A percentile compares a stretch with the other conserved stretches of the same genome.
These are phyloP conservation scores for Aspergillus sp. DNA, from an alignment of 2,329 filamentous ascomycete genomes.

Conservation along the genomic window DNA sequence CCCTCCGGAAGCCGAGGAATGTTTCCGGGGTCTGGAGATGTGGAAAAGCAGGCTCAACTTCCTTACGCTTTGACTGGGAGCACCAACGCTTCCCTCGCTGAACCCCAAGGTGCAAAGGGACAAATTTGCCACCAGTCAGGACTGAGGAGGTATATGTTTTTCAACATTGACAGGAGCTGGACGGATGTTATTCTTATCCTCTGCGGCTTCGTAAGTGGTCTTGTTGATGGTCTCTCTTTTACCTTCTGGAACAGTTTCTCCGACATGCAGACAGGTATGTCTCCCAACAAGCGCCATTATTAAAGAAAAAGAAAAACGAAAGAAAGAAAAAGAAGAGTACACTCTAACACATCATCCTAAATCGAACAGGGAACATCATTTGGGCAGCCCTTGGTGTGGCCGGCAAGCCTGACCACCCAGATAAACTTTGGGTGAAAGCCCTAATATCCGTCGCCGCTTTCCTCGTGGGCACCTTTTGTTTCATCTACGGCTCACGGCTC, in stretches of 20 bases:
- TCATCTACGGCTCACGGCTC: conserved; percentile 18
- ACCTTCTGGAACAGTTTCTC: conserved; percentile 24
- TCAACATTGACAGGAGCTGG: conserved; percentile 5
- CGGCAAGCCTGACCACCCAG: conserved; percentile 14
- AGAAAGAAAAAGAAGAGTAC: no score
- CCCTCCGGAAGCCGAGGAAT: no score
- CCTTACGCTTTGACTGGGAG: no score
- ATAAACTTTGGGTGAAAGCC: conserved; percentile 25
- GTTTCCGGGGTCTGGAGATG: no score
- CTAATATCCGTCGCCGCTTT: conserved; percentile 23
- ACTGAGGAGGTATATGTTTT: background rate
- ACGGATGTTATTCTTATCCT: conserved; percentile 7
- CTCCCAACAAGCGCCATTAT: background rate
- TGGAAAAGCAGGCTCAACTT: no score
- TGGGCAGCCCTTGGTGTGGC: conserved; percentile 26
- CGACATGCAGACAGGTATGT: conserved; percentile 23
- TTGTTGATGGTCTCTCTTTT: conserved; percentile 22
- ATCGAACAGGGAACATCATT: conserved; percentile 24
- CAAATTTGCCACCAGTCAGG: no score
- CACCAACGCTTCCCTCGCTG: no score
- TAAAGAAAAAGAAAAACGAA: no score
- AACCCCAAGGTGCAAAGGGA: no score
- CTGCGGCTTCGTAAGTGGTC: conserved; percentile 19
- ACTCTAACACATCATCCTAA: background rate
- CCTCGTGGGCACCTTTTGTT: conserved; percentile 23